Evolutionary conservation across 352 stramenopile species (phyloP), one percentile per base, ranked within the genome.

Genomic region (Sclerospora graminicola): DNA sequence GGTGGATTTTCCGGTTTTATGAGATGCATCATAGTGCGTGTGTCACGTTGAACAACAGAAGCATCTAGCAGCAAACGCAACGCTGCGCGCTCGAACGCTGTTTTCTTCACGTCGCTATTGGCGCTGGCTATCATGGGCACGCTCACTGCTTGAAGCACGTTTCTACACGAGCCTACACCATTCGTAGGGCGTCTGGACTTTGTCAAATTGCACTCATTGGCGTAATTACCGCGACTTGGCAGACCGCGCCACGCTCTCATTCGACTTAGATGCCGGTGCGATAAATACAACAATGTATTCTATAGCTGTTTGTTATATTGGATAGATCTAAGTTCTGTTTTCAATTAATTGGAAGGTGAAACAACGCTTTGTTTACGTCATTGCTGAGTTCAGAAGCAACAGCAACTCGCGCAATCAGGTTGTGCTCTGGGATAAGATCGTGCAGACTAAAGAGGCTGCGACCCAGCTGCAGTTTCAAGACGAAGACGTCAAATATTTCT

Each of bases 271-370:
- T 42, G 77, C 80, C 11, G 75, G 75, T 87, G 31, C 45, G 65
- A 35, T 42, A 16, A 20, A 5, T 9, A 23, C 4, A 35, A 3
- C 10, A 33, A 2, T 35, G 5, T 15, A 5, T 35, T 8, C 6
- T 35, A 7, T 20, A 8, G 30, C n/a, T 33, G 30, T 9, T 33
- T 35, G 2, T 35, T 15, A 19, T 15, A 5, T 18, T 35, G 30
- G 10, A 5, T 35, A 84, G 80, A 92, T 14, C 41, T 92, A 42
- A 82, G 71, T 57, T 89, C 79, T 18, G 79, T 89, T 20, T 93
- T 93, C 69, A n/a, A n/a, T n/a, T n/a, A 93, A 93, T 53, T 93
- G 81, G 81, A 93, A 93, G 56, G 79, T 88, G 23, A 93, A 90
- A 72, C 78, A 90, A 61, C 57, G 90, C 40, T 93, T 93, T 37